phyloP scores from a whole-genome alignment of 495 filamentous ascomycete species.

The Mytilinidion resinicola region DNA sequence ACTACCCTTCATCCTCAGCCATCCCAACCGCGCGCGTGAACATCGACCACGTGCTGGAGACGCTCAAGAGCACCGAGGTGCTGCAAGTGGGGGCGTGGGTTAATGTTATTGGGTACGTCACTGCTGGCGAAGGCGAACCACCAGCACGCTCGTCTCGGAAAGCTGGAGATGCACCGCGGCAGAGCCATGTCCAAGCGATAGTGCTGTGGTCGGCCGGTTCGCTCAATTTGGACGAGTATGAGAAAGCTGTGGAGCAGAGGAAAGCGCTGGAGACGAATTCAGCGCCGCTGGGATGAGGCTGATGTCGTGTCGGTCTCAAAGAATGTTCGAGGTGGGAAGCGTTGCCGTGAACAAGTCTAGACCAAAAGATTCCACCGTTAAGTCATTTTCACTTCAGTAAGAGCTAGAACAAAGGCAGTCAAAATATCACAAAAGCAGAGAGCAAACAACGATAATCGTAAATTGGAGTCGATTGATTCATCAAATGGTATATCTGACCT shows the following conservation, averaged over 20 bases:
- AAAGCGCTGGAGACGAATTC: background rate
- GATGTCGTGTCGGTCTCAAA: too few relatives aligned
- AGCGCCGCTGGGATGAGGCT: too few relatives aligned
- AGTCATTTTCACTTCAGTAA: too few relatives aligned
- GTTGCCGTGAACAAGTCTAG: too few relatives aligned
- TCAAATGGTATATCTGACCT: too few relatives aligned
- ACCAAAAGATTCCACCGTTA: too few relatives aligned
- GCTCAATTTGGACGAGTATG: background rate
- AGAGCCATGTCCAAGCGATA: background rate
- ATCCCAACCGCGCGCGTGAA: constrained; percentile 52
- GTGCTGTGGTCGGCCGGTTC: constrained; percentile 1
- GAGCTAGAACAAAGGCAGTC: too few relatives aligned
- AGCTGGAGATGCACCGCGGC: background rate
- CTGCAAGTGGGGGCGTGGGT: constrained; percentile 78
- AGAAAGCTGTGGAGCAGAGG: background rate
- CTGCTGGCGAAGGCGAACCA: background rate
- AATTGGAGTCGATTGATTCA: too few relatives aligned
- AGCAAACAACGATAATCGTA: too few relatives aligned
- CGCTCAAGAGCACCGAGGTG: constrained; percentile 52
- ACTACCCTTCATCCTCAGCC: constrained; percentile 45
- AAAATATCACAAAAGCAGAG: too few relatives aligned
- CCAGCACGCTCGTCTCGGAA: background rate
- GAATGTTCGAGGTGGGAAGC: too few relatives aligned
- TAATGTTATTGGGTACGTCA: constrained; percentile 80
- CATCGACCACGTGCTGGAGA: constrained; percentile 62